phyloP scores from a whole-genome alignment of 345 rosid species.

The Rhodomyrtus tomentosa region DNA sequence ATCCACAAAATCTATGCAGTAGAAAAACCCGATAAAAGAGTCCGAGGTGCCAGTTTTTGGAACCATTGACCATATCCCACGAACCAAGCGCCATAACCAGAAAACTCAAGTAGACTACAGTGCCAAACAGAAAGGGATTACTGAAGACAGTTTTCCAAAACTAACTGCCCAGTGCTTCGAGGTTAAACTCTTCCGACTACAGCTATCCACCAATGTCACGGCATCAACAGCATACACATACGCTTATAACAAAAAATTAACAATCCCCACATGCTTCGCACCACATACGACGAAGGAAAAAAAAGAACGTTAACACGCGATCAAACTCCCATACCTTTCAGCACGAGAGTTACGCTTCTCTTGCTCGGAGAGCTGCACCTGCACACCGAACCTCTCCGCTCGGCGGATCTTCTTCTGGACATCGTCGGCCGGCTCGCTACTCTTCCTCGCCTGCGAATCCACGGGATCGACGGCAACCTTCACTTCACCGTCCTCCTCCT shows the following conservation, averaged over 20 bases:
- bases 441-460: slow-evolving; percentile 14
- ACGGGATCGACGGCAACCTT: slow-evolving; percentile 7
- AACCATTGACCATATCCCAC: neutral
- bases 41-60: neutral
- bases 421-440: slow-evolving; percentile 26
- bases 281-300: neutral
- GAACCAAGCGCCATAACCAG: neutral
- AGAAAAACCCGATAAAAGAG: neutral
- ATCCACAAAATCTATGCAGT: neutral
- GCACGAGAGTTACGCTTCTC: slow-evolving; percentile 95
- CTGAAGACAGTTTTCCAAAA: neutral
- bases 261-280: neutral
- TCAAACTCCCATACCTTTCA: slow-evolving; percentile 42
- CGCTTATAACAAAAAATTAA: neutral
- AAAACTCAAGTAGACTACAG: neutral
- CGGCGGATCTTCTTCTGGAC: slow-evolving; percentile 78
- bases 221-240: neutral
- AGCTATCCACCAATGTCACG: neutral
- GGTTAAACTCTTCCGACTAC: neutral
- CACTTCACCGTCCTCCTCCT: slow-evolving; percentile 16
- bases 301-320: neutral
- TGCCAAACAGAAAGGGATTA: neutral
- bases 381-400: slow-evolving; percentile 87
- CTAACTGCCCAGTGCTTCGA: neutral
- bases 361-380: slow-evolving; percentile 64